These are phyloP conservation scores for Heracleum sosnowskyi DNA, from an alignment of 129 eudicot species.

Conservation along the genomic window DNA sequence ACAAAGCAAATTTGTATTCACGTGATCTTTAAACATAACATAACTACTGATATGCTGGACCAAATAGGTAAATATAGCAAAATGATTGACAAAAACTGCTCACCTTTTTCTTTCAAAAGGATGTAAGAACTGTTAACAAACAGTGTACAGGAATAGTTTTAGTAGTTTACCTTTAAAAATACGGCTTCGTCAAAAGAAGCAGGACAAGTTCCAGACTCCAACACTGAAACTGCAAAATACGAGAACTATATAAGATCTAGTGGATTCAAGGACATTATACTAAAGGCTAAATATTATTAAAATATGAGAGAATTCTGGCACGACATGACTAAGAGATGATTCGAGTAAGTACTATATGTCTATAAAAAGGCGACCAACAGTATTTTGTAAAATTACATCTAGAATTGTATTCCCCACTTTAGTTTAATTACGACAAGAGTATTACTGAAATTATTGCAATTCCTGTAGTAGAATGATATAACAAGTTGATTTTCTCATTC, in stretches of 20 bases:
- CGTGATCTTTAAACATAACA: not conserved
- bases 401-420: not conserved
- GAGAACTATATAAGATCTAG: not conserved
- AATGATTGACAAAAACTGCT: not conserved
- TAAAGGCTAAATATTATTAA: not conserved
- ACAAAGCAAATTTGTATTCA: not conserved
- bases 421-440: not conserved
- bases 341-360: not conserved
- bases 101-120: not conserved
- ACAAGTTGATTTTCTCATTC: not conserved
- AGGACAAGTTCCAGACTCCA: slow-evolving; percentile 45
- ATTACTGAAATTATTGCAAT: too few species aligned
- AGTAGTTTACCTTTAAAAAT: slow-evolving; percentile 48
- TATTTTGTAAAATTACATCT: not conserved
- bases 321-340: not conserved
- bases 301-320: not conserved
- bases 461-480: not conserved
- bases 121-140: not conserved
- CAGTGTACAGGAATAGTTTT: not conserved
- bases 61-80: not conserved
- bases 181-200: slow-evolving; percentile 40
- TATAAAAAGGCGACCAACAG: not conserved
- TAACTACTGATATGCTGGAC: not conserved
- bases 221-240: slow-evolving; percentile 40
- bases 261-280: not conserved